Evolutionary conservation across 176 grass and related monocot species (phyloP), one percentile per base, ranked within the genome.

Genomic region (Phoenix dactylifera): DNA sequence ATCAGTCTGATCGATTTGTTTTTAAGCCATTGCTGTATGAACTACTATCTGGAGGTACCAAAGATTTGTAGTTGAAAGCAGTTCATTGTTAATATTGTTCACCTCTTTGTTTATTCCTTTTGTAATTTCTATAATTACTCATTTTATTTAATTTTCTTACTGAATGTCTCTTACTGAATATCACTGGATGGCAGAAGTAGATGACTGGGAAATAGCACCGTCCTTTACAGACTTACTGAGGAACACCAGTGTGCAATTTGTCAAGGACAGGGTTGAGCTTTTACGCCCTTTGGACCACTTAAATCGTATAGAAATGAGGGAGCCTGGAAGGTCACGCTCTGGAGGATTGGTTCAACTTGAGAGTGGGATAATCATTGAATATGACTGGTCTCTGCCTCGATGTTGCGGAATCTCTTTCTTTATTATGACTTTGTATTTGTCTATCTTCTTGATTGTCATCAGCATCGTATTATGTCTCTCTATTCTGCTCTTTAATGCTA

Each of bases 1-100:
- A 98, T 64, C 87, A 98, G 60, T 98, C 93, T 86, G 93, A 98
- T 51, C 80, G 69, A 74, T 98, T 98, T 83, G 93, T 98, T 76
- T 92, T 98, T 25, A 98, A 92, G 61, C 93, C 93, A 39, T 86
- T 92, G 93, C 23, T 92, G 51, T 98, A 92, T 68, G 87, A 92
- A 71, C 70, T 98, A 50, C 78, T 98, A 22, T 88, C 93, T 62
- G 87, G 93, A 76, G 93, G 93, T 98, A 83, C 16, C 52, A 4
- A 6, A 49, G 23, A 64, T 67, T 62, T 32, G 29, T 68, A 58
- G 70, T 6, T 77, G 61, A 55, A 72, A 54, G 15, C 3, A 25
- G 60, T 67, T 59, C 19, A 30, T 60, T 68, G 30, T 55, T 0
- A 69, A 50, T 20, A 66, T 12, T 58, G 26, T 84, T 60, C 29